A percentile compares a stretch with the other conserved stretches of the same genome.
These are phyloP conservation scores for Metarhizium rileyi DNA, from an alignment of 2,329 filamentous ascomycete species.

Conservation along the genomic window DNA sequence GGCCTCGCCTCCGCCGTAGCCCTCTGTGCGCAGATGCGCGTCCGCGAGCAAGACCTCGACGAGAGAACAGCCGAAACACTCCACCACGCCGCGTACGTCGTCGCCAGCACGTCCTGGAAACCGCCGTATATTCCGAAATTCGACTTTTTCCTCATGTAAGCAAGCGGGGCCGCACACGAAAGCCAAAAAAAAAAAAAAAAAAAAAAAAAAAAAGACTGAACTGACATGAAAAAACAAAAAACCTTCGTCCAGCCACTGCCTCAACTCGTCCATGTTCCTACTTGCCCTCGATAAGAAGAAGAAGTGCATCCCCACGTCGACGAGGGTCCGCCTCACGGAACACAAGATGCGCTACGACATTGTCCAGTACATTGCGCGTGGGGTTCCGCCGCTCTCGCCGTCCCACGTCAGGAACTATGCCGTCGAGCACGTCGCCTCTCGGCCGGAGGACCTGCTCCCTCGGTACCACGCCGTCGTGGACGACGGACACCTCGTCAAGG, in stretches of 20 bases:
- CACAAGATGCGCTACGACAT: slow-evolving; percentile 74
- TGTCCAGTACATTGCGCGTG: slow-evolving; percentile 61
- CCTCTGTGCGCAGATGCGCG: slow-evolving; percentile 48
- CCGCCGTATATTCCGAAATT: slow-evolving; percentile 58
- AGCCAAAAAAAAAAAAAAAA: no score
- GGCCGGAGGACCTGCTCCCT: slow-evolving; percentile 38
- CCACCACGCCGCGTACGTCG: slow-evolving; percentile 45
- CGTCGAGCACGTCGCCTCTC: slow-evolving; percentile 32
- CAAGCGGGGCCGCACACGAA: no score
- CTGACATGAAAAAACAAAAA: no score
- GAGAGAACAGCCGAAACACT: slow-evolving; percentile 54
- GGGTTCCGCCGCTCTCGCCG: slow-evolving; percentile 43
- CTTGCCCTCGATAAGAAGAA: slow-evolving; percentile 50
- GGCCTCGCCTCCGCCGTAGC: slow-evolving; percentile 54
- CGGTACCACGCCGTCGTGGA: slow-evolving; percentile 46
- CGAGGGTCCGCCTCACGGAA: slow-evolving; percentile 64
- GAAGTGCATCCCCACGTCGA: slow-evolving; percentile 48
- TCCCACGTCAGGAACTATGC: slow-evolving; percentile 44
- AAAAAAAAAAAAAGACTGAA: no score
- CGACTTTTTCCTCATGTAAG: slow-evolving; percentile 69
- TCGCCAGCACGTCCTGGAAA: slow-evolving; percentile 47
- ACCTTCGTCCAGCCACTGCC: slow-evolving; percentile 55
- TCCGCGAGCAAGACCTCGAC: slow-evolving; percentile 46
- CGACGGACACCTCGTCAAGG: slow-evolving; percentile 75
- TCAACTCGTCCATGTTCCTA: slow-evolving; percentile 67